These are phyloP conservation scores for Colletotrichum incanum DNA, from an alignment of 2,329 filamentous ascomycete species.

Conservation along the genomic window DNA sequence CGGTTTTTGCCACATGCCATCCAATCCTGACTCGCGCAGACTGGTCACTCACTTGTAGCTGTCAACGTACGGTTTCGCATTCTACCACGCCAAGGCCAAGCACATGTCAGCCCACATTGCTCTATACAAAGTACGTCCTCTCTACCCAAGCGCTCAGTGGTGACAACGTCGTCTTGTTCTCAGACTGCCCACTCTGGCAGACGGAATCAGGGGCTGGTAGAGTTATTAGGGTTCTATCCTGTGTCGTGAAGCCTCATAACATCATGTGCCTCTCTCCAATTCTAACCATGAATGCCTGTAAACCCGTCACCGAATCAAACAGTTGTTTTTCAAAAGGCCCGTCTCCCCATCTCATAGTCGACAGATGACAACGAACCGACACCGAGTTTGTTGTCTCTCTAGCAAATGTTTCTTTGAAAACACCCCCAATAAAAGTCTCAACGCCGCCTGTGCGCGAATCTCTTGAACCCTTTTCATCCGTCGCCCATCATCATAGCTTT, in stretches of 20 bases:
- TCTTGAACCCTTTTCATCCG: constrained; percentile 5
- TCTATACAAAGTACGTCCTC: not conserved
- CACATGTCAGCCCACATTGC: not conserved
- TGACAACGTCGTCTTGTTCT: constrained; percentile 8
- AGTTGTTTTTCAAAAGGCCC: constrained; percentile 3
- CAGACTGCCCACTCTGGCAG: constrained; percentile 1
- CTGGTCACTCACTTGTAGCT: not conserved
- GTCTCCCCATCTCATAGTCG: not conserved
- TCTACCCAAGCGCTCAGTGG: not conserved
- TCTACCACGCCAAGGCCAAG: not conserved
- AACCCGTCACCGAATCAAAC: constrained; percentile 16
- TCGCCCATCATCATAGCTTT: constrained; percentile 74
- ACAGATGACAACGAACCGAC: constrained; percentile 16
- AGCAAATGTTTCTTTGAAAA: constrained; percentile 31
- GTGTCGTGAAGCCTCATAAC: constrained; percentile 36
- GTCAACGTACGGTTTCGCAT: not conserved
- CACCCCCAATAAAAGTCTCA: constrained; percentile 26
- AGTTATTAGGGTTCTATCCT: constrained; percentile 22
- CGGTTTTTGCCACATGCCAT: constrained; percentile 9
- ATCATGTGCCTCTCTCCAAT: constrained; percentile 20
- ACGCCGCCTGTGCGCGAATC: constrained; percentile 22
- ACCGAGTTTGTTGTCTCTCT: constrained; percentile 34
- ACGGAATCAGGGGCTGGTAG: constrained; percentile 4
- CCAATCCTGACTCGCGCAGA: constrained; percentile 5
- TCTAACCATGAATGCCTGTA: constrained; percentile 14